A percentile compares a stretch with the other conserved stretches of the same genome.
These are phyloP conservation scores for Inonotus hispidus DNA, from an alignment of 1,284 basidiomycete species.

Conservation along the genomic window DNA sequence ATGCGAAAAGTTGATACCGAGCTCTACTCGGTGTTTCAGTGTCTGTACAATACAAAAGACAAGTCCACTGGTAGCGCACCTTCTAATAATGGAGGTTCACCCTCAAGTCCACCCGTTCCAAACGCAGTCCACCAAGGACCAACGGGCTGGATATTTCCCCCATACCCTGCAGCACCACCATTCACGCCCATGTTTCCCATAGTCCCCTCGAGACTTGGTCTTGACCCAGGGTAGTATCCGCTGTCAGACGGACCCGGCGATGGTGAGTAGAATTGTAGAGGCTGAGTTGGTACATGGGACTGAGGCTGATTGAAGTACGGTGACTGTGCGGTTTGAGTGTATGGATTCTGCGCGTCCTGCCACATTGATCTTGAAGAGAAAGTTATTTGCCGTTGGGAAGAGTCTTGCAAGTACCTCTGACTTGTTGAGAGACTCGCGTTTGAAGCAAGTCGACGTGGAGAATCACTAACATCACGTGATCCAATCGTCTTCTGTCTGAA, in stretches of 20 bases:
- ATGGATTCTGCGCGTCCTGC: conserved; percentile 53
- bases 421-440: background rate
- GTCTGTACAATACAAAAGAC: background rate
- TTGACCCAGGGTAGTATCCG: conserved; percentile 61
- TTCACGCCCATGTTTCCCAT: conserved; percentile 37
- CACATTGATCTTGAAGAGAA: conserved; percentile 43
- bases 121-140: conserved; percentile 93
- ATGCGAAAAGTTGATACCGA: conserved; percentile 97
- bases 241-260: conserved; percentile 38
- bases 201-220: conserved; percentile 69
- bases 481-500: background rate
- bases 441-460: background rate
- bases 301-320: conserved; percentile 47
- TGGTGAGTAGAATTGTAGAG: conserved; percentile 70
- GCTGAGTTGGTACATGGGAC: conserved; percentile 35
- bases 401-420: background rate
- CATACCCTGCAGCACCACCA: conserved; percentile 44
- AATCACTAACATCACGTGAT: conserved; percentile 1
- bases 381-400: background rate
- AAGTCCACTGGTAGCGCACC: conserved; percentile 42
- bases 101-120: conserved; percentile 92
- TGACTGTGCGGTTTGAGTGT: conserved; percentile 53
- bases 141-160: conserved; percentile 64
- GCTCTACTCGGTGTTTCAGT: conserved; percentile 50
- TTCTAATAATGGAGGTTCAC: conserved; percentile 89